Evolutionary conservation across 192 early-diverging fungal species (phyloP).

Genomic region (Neocallimastix lanati): DNA sequence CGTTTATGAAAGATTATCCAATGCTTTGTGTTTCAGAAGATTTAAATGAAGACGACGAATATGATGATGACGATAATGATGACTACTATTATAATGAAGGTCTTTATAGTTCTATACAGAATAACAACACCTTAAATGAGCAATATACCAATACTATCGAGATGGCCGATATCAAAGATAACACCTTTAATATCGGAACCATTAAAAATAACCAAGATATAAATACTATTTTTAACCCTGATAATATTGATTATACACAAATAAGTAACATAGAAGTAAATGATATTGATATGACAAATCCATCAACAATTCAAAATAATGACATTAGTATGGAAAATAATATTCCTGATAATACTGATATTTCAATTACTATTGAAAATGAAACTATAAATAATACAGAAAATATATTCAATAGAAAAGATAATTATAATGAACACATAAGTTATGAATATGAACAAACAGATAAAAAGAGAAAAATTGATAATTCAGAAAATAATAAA

Average conservation of each 20-base stretch:
- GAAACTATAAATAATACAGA: background rate
- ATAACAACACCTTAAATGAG: background rate
- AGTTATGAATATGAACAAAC: background rate
- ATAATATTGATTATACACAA: background rate
- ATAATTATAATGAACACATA: background rate
- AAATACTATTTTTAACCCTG: background rate
- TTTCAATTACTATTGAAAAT: background rate
- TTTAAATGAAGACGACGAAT: background rate
- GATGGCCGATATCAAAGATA: background rate
- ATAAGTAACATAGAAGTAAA: background rate
- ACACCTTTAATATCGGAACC: background rate
- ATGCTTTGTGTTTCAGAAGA: background rate
- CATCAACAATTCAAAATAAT: background rate
- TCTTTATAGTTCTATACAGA: background rate
- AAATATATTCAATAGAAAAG: background rate
- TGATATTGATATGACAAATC: background rate
- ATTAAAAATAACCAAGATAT: background rate
- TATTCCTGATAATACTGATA: background rate
- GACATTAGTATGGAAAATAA: background rate
- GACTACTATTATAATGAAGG: background rate
- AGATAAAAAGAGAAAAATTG: background rate
- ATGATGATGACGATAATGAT: background rate
- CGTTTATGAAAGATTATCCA: background rate
- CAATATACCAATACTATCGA: background rate
- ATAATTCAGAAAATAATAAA: background rate